Percentiles rank a stretch among this genome's conserved stretches.
Conservation (phyloP, 2,329 filamentous ascomycete genomes). For the Fusarium nisikadoi region DNA sequence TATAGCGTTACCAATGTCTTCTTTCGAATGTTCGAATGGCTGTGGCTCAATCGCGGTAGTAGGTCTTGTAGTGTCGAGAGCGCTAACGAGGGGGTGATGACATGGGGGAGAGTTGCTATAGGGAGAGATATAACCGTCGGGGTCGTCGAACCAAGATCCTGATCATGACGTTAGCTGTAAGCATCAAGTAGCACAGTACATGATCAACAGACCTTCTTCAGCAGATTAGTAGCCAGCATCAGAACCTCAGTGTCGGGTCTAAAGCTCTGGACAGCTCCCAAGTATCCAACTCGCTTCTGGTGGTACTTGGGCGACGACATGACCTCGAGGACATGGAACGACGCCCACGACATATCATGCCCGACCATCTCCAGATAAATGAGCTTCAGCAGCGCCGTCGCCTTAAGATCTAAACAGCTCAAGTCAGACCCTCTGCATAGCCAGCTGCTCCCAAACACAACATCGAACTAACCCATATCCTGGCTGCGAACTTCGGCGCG, state of each 20-base stretch:
- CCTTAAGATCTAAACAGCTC: conserved; percentile 81
- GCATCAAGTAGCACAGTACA: background rate
- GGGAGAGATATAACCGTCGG: conserved; percentile 85
- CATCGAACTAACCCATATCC: conserved; percentile 79
- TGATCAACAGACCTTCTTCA: conserved; percentile 79
- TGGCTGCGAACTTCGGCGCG: conserved; percentile 89
- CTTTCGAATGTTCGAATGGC: conserved; percentile 86
- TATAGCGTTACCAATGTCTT: conserved; percentile 97
- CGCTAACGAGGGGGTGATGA: conserved; percentile 91
- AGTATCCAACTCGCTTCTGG: conserved; percentile 94
- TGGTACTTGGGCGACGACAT: conserved; percentile 97
- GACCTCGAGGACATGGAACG: conserved; percentile 97
- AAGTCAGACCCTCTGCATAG: background rate
- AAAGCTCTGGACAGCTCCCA: conserved; percentile 96
- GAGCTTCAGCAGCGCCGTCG: conserved; percentile 93
- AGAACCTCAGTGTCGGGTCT: conserved; percentile 94
- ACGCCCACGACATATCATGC: conserved; percentile 99
- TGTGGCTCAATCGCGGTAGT: conserved; percentile 86
- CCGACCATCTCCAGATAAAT: conserved; percentile 99
- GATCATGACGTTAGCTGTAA: background rate
- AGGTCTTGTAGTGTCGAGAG: conserved; percentile 89
- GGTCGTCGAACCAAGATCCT: conserved; percentile 78
- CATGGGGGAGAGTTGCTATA: conserved; percentile 89
- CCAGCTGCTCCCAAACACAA: background rate
- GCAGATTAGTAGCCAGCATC: conserved; percentile 94